Percentiles rank a stretch among this genome's conserved stretches.
Evolutionary conservation across 352 stramenopile species (phyloP).

Genomic region (Plasmopara muralis): DNA sequence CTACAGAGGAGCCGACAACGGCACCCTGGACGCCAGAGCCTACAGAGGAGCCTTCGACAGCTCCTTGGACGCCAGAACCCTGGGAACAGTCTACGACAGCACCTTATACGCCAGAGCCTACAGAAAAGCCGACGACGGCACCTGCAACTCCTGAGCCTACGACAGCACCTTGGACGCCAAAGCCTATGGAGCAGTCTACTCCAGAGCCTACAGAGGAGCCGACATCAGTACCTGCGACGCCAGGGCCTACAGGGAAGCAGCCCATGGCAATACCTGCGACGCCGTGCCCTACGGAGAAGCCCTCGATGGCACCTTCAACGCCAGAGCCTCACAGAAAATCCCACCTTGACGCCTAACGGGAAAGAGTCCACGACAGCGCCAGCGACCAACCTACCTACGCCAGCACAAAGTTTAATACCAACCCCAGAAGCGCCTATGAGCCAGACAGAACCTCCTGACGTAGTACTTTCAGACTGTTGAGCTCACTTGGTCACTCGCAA

Average conservation of each 20-base stretch:
- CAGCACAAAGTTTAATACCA: no score
- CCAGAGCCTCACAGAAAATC: neutral
- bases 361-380: no score
- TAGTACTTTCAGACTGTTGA: no score
- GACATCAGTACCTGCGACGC: neutral
- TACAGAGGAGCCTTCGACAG: neutral
- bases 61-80: neutral
- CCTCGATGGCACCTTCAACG: neutral
- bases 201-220: no score
- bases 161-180: neutral
- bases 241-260: neutral
- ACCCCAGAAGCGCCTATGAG: no score
- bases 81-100: neutral
- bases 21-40: neutral
- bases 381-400: no score
- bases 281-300: no score
- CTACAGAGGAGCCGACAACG: constrained; percentile 1
- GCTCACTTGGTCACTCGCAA: no score
- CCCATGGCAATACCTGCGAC: neutral
- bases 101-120: neutral
- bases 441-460: no score
- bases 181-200: neutral
- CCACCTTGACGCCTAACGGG: no score
- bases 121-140: no score
- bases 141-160: neutral